Conservation (phyloP, 2,329 filamentous ascomycete genomes). For the Pleoardoris graminearum region DNA sequence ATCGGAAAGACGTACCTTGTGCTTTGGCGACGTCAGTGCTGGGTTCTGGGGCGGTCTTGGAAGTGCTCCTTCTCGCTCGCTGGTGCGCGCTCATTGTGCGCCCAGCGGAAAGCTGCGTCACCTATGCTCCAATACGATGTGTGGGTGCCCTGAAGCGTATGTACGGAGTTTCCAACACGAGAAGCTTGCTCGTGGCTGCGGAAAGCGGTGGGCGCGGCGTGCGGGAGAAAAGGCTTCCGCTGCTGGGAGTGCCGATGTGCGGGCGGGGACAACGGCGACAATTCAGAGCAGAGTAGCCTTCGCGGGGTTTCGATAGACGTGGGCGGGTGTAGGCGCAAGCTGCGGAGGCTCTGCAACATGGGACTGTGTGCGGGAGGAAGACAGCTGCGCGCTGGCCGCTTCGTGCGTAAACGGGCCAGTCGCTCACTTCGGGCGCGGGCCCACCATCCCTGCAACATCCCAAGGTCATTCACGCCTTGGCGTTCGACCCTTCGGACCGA, state of each 20-base stretch:
- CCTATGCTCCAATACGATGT: slow-evolving; percentile 28
- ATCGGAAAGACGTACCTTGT: slow-evolving; percentile 25
- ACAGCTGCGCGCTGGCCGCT: slow-evolving; percentile 6
- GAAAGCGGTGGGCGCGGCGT: slow-evolving; percentile 26
- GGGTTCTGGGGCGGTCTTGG: slow-evolving; percentile 36
- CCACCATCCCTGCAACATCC: slow-evolving; percentile 7
- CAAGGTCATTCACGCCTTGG: too few species aligned
- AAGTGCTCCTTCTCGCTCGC: slow-evolving; percentile 42
- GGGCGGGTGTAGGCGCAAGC: slow-evolving; percentile 13
- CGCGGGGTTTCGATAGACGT: slow-evolving; percentile 9
- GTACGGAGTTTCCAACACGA: slow-evolving; percentile 21
- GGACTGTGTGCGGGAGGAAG: slow-evolving; percentile 4
- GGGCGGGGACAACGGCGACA: slow-evolving; percentile 20
- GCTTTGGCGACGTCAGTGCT: slow-evolving; percentile 21
- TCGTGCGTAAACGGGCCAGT: slow-evolving; percentile 1
- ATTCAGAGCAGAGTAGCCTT: slow-evolving; percentile 15
- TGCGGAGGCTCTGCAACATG: slow-evolving; percentile 22
- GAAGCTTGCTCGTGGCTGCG: slow-evolving; percentile 15
- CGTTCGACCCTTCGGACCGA: too few species aligned
- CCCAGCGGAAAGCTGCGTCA: slow-evolving; percentile 36
- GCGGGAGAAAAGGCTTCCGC: slow-evolving; percentile 34
- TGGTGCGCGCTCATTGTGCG: slow-evolving; percentile 48
- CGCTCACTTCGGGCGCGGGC: not conserved
- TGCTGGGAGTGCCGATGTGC: slow-evolving; percentile 30
- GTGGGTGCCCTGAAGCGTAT: slow-evolving; percentile 9